These are phyloP conservation scores for Dalbergia oliveri DNA, from an alignment of 306 rosid genomes.

Conservation along the genomic window DNA sequence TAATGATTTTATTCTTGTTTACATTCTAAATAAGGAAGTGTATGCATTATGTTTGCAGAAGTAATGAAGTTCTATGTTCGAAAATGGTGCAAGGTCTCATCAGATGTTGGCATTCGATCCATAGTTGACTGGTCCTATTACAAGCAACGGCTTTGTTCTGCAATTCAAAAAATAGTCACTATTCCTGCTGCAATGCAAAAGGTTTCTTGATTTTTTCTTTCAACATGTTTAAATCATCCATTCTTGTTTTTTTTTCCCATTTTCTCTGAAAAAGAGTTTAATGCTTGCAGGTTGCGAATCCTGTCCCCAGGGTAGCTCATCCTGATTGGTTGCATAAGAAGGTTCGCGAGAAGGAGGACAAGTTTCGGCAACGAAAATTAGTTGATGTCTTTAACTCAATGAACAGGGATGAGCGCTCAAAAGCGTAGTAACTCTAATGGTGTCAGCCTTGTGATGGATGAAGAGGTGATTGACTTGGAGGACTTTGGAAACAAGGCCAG, in stretches of 20 bases:
- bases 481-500: slow-evolving; percentile 70
- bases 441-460: slow-evolving; percentile 43
- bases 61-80: slow-evolving; percentile 92
- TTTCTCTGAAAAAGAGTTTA: slow-evolving; percentile 41
- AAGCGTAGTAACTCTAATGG: slow-evolving; percentile 54
- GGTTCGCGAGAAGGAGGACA: slow-evolving; percentile 97
- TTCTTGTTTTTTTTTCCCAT: slow-evolving; percentile 28
- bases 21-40: slow-evolving; percentile 37
- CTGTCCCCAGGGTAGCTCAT: slow-evolving; percentile 94
- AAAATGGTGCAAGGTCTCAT: slow-evolving; percentile 97
- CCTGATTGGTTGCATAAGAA: slow-evolving; percentile 99
- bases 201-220: slow-evolving; percentile 61
- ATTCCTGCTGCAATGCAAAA: slow-evolving; percentile 99
- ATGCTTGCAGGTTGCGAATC: slow-evolving; percentile 81
- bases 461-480: slow-evolving; percentile 78
- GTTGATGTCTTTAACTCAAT: slow-evolving; percentile 70
- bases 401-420: slow-evolving; percentile 51
- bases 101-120: slow-evolving; percentile 88
- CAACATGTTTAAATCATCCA: slow-evolving; percentile 23
- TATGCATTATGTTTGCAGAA: slow-evolving; percentile 62
- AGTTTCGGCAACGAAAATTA: slow-evolving; percentile 85
- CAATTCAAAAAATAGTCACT: slow-evolving; percentile 93
- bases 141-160: slow-evolving; percentile 93
- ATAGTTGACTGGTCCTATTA: slow-evolving; percentile 98
- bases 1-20: slow-evolving; percentile 31